Evolutionary conservation across 768 basidiomycete species (phyloP), one percentile per base, ranked within the genome.

Genomic region (Trametes cubensis): DNA sequence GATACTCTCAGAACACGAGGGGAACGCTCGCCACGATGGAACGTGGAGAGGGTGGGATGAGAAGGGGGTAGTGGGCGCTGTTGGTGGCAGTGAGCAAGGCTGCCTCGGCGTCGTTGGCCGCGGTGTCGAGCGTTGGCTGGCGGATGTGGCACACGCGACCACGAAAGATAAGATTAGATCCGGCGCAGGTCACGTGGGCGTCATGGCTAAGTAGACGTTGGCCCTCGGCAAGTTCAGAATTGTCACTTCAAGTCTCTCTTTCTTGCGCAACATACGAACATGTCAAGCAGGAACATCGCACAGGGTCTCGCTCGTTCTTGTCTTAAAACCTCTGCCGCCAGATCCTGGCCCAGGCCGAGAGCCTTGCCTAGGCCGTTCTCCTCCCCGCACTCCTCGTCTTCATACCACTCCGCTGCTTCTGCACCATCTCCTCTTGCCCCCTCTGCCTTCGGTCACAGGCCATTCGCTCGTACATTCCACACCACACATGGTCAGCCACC

Each of bases 41-140:
- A 59, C 63, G 63, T 63, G 62, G 48, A 26, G 58, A 48, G 48
- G 54, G 41, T 23, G 54, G 21, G 26, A 49, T 23, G 48, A 17
- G 53, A 17, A n/a, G 56, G 38, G 23, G 38, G 51, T 2, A 41
- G 17, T 28, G 47, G 30, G 18, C 26, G 34, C 41, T 30, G 48
- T 39, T 39, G 48, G 40, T 20, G n/a, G 46, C 50, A 26, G 51
- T 55, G 48, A 26, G 26, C 48, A 11, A 20, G 53, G 56, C 42
- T 7, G 62, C 62, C 62, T 55, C 53, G 62, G 41, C 41, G 47
- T 21, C 28, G 50, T 18, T 51, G 44, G 55, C 38, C 21, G 47
- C 18, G 14, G 44, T 15, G 41, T 25, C 26, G 7, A 25, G 28
- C 42, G 42, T 30, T 30, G 39, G 38, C 21, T 23, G 38, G 39